Base-by-base conservation (phyloP, 2,329 filamentous ascomycete genomes). In the Aspergillus thermomutatus region DNA sequence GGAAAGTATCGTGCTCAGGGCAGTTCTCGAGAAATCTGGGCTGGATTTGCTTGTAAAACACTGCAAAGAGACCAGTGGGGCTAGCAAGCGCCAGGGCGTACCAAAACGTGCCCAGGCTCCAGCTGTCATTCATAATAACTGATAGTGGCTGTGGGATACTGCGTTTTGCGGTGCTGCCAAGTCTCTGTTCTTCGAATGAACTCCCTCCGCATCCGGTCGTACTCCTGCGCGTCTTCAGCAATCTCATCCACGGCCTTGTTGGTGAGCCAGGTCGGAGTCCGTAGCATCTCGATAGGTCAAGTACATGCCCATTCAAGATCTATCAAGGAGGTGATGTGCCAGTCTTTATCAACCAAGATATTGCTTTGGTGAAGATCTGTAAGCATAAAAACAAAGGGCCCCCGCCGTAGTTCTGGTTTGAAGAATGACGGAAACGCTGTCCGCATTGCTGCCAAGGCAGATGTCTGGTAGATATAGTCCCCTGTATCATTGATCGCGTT, bases 291-390 rank as follows among this genome's bases (percentile, higher is more conserved):
- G 9, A 61, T 50, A 21, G 65, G 64, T 17, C 55, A 56, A 40
- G 53, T 41, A 14, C 58, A 63, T 25, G 53, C 54, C 62, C 56
- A 66, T 53, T 66, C 64, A 17, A 66, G 58, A 49, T 66, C 61
- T 25, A 66, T 56, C 25, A 64, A 25, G 9, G 21, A 64, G 2
- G 41, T 62, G 31, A 66, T 61, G 27, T 63, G 52, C 65, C 63
- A 67, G 10, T 60, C 25, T 10, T 62, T 47, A 56, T 65, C 61
- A 37, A 66, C 63, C 27, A 64, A 55, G 14, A 68, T 65, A 50
- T 68, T 68, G 56, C 72, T 74, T 54, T 66, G 64, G 51, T 78
- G 71, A 5, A 79, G 58, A 59, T 79, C 75, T n/a, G 73, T 77
- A 14, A 78, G 61, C 3, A 43, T 64, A 51, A 69, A 63, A 49